Evolutionary conservation across 2,329 filamentous ascomycete species (phyloP).

Genomic region (Pseudogymnoascus sp.): DNA sequence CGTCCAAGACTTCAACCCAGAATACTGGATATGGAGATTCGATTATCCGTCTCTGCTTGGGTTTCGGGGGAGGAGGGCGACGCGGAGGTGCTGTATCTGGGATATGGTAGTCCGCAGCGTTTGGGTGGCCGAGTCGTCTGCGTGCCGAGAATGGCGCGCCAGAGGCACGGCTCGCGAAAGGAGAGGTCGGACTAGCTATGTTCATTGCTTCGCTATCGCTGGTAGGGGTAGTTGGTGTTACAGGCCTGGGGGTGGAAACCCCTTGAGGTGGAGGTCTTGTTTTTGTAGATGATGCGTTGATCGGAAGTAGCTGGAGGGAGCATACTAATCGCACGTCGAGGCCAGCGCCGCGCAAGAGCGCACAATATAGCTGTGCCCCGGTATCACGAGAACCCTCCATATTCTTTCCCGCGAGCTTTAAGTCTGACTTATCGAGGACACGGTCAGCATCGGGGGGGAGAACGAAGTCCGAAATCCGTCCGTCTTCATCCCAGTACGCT

Average conservation of each 20-base stretch:
- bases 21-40: conserved; percentile 78
- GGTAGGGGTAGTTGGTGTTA: conserved; percentile 21
- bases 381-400: conserved; percentile 79
- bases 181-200: conserved; percentile 10
- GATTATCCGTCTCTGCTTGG: conserved; percentile 38
- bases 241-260: conserved; percentile 29
- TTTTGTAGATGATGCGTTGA: conserved; percentile 35
- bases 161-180: conserved; percentile 12
- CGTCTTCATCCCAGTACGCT: conserved; percentile 65
- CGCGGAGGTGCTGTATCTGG: conserved; percentile 32
- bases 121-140: conserved; percentile 26
- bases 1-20: conserved; percentile 89
- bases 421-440: conserved; percentile 62
- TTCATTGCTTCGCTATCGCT: conserved; percentile 24
- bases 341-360: conserved; percentile 72
- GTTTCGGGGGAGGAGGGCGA: conserved; percentile 27
- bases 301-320: conserved; percentile 76
- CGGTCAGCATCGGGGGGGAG: conserved; percentile 57
- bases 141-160: conserved; percentile 18
- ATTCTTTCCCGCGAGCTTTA: conserved; percentile 54
- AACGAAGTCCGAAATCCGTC: conserved; percentile 13
- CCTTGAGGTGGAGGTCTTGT: conserved; percentile 20
- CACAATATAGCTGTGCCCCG: conserved; percentile 84
- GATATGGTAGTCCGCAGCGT: conserved; percentile 43
- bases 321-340: conserved; percentile 78